Base-by-base conservation (phyloP, 345 rosid species). In the Ceriops tagal region DNA sequence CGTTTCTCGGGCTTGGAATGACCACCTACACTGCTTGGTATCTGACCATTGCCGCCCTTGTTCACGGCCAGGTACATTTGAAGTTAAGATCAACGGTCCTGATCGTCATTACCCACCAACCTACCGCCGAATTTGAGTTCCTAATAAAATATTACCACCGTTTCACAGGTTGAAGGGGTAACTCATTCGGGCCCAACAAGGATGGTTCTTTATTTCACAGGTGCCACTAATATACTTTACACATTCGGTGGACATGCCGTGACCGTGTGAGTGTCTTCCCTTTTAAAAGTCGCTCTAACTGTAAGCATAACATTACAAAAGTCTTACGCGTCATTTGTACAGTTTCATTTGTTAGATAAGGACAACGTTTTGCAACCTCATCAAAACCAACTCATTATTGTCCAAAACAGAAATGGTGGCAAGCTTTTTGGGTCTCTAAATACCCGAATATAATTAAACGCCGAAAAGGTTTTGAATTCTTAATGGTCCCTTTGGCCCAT, bases 21-120 rank as follows among this genome's bases (percentile, higher is more conserved):
- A 89, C 97, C 60, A 82, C 97, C 43, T 91, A 84, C 75, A 88
- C 97, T 10, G 97, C 97, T n/a, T 91, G 97, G 97, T 88, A 88
- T 79, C 3, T 91, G 68, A 84, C 97, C 67, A 71, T 82, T 1
- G 95, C 89, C 1, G 75, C 92, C 68, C 34, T 88, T 28, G 78
- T 73, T 67, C 87, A 87, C 30, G 97, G 97, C 80, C 90, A 82
- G 91, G 91, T 89, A 69, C 1, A 61, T 1, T 49, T 24, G 1
- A 37, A 20, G 52, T 5, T 19, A 5, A 66, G 10, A 65, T 31
- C 47, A 46, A 56, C 32, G 34, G 37, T 6, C n/a, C 53, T n/a
- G 60, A 65, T 71, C 47, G 31, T 58, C 65, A 34, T 52, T 35
- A 21, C 37, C 19, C 60, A n/a, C 30, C 32, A 19, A 51, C 72